Base-by-base conservation (phyloP, 1,139 yeast species). In the Insectozyma bohioensis region DNA sequence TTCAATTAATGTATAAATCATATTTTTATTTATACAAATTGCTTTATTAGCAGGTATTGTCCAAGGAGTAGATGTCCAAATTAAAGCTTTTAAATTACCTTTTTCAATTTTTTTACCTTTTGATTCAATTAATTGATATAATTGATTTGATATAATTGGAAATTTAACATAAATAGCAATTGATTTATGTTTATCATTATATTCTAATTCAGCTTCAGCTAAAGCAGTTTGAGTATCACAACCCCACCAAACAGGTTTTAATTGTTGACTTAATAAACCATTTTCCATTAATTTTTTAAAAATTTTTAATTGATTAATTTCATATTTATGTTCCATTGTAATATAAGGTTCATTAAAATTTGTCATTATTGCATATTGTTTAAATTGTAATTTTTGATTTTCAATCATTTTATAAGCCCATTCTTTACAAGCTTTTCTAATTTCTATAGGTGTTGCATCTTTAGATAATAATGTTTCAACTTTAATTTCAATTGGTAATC, bases 31-130 rank as follows among this genome's bases (percentile, higher is more conserved):
- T 26, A 85, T 71, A 31, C 95, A 84, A 32, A 92, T 78, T 1
- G 97, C 97, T 42, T 73, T 71, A 52, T 94, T 92, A 0, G 95
- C 83, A 2, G 87, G 85, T 22, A 94, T 66, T 0, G 99, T 94
- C 99, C 99, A 92, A 0, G 98, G 97, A 1, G 98, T 92, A 1
- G 97, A 88, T 0, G 99, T 92, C 99, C 99, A 92, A 36, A 92
- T 86, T 41, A 84, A 61, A 49, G 51, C 46, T 26, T 43, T 51
- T 13, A 59, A 41, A 9, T 42, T 40, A 2, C 31, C 39, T 5
- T 20, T 14, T 4, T 25, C 26, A 19, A 42, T 24, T 4, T 30
- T 20, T 5, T 35, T 25, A 11, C 17, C 36, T 18, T 30, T 29
- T 1, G 26, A 11, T 4, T 31, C 22, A 9, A 46, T 7, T n/a